Conservation (phyloP, 805 yeast genomes). For the Kodamaea jinghongensis region DNA sequence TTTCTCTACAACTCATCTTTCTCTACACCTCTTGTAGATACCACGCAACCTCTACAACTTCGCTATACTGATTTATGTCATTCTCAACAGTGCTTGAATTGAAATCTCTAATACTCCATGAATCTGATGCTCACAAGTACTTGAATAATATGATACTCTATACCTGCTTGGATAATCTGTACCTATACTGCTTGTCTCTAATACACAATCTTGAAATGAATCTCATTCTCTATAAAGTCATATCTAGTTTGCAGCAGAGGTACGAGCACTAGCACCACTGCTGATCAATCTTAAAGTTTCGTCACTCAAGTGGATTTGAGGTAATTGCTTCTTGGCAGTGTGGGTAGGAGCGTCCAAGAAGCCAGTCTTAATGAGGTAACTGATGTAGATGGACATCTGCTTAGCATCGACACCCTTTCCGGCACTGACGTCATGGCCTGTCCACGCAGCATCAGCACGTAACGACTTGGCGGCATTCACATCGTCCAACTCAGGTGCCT, state of each 20-base stretch:
- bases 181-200: too few relatives aligned
- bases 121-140: too few relatives aligned
- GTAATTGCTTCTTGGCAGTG: conserved; percentile 45
- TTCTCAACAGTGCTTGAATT: too few relatives aligned
- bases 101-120: too few relatives aligned
- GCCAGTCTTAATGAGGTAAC: conserved; percentile 77
- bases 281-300: conserved; percentile 55
- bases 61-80: too few relatives aligned
- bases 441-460: conserved; percentile 55
- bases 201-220: too few relatives aligned
- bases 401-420: conserved; percentile 74
- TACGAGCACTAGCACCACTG: conserved; percentile 74
- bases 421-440: conserved; percentile 61
- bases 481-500: conserved; percentile 95
- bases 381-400: conserved; percentile 71
- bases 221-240: neutral
- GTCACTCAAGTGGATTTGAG: conserved; percentile 52
- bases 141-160: too few relatives aligned
- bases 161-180: too few relatives aligned
- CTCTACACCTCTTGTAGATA: too few relatives aligned
- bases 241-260: conserved; percentile 48
- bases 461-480: conserved; percentile 72
- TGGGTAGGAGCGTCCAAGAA: conserved; percentile 66
- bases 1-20: too few relatives aligned
- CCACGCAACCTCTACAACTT: too few relatives aligned